Evolutionary conservation across 441 rosid species (phyloP), one percentile per base, ranked within the genome.

Genomic region (Pelargonium cotyledonis): DNA sequence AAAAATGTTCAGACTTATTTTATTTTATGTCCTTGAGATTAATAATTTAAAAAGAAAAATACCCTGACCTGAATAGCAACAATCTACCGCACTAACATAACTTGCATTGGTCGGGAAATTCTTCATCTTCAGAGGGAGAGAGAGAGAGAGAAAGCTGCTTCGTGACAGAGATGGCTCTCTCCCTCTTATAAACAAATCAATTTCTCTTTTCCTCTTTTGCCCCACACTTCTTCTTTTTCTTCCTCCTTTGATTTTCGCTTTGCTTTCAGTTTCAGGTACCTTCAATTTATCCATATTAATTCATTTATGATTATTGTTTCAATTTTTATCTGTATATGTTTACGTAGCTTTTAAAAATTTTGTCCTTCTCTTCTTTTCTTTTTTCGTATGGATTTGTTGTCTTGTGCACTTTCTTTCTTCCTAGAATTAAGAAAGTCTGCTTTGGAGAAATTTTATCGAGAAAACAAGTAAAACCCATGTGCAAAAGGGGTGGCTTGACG

Each of bases 111-210:
- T 58, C 63, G 63, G 63, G 23, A 58, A 58, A 7, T 55, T 55
- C 61, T 31, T 31, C 35, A 0, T 41, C 46, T 41, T 6, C 46
- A 68, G 31, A 38, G 11, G 8, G 23, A 57, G 6, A 41, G 16
- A 41, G 14, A 47, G 46, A 51, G 73, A 61, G 64, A n/a, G 73
- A 62, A 73, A 49, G 63, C 60, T 64, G 72, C 26, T 73, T 21
- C 66, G 49, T 58, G 63, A 58, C 55, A 58, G 69, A 66, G 62
- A 62, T 8, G 55, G 63, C 35, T 68, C 43, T 15, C 60, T 67
- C 67, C 68, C 68, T 76, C 77, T 38, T 26, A 19, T 29, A 12
- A 58, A 14, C 18, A 0, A 65, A 29, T 58, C 63, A 12, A 58
- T 16, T 2, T 55, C n/a, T 47, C 5, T 43, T 18, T 31, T 55